Evolutionary conservation across 805 yeast genomes (phyloP), one percentile per base, ranked within the genome.

Genomic region (Danielia reshetovae): DNA sequence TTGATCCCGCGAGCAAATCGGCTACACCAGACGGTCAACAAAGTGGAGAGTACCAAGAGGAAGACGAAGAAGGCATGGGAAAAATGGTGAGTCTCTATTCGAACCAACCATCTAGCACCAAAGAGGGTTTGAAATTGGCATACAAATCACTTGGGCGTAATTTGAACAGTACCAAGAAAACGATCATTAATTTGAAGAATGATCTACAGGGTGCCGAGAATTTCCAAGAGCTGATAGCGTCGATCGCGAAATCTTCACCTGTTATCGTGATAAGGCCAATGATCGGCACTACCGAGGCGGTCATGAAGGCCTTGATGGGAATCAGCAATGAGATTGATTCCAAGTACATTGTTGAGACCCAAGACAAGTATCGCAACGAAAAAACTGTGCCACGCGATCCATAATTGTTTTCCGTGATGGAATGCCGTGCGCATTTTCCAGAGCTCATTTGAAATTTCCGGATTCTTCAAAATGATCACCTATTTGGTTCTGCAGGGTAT

Each of bases 231-330:
- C 85, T 89, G 0, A 74, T 85, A 0, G 59, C 68, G 13, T 79
- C 86, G 1, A 67, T 87, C 10, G 80, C 85, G 10, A 75, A 74
- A 43, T 86, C 83, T 0, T 77, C 95, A 1, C 97, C 97, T 0
- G 76, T 86, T 11, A 80, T 86, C 13, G 58, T 89, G 11, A 70
- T 89, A 2, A 59, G 96, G 27, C 96, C 97, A 2, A 72, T 87
- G 42, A 87, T 89, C 48, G 97, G 97, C 2, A 87, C 95, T 0
- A 84, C 96, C 0, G 96, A 87, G 54, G 95, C 95, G 0, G 70
- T 89, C 5, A 81, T 90, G 5, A 84, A 79, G 50, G 74, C 95
- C 0, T 65, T 89, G 32, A 72, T 86, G 62, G 97, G 97, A 1
- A 70, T 89, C 6, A 79, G 87, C 26, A 88, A 87, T 53, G 83